These are phyloP conservation scores for Xylogone sp. DNA, from an alignment of 2,329 filamentous ascomycete genomes.

Conservation along the genomic window DNA sequence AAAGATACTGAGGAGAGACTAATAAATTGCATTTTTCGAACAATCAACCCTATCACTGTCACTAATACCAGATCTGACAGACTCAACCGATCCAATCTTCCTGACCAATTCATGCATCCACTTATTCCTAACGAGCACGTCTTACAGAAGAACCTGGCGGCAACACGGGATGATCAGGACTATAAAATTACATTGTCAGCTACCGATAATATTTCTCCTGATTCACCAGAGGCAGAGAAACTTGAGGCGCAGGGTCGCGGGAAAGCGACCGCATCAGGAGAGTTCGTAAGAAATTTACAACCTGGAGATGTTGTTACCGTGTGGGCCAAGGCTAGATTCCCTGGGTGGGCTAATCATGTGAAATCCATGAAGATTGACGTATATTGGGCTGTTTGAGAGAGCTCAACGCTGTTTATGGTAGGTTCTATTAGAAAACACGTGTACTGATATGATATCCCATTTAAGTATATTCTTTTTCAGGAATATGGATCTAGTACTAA, in stretches of 20 bases:
- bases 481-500: too few relatives aligned
- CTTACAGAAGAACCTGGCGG: constrained; percentile 42
- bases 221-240: constrained; percentile 35
- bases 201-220: constrained; percentile 42
- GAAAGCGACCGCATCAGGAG: constrained; percentile 44
- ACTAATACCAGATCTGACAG: not conserved
- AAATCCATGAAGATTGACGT: constrained; percentile 50
- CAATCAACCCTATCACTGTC: constrained; percentile 28
- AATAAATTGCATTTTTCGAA: constrained; percentile 31
- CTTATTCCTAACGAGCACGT: constrained; percentile 30
- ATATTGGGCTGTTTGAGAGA: constrained; percentile 57
- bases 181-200: constrained; percentile 52
- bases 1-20: not conserved
- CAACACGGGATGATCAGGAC: constrained; percentile 35
- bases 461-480: too few relatives aligned
- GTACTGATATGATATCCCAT: too few relatives aligned
- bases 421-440: too few relatives aligned
- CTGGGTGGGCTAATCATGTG: constrained; percentile 50
- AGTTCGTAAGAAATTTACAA: constrained; percentile 51
- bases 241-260: constrained; percentile 44
- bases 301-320: constrained; percentile 59
- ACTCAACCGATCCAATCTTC: too few relatives aligned
- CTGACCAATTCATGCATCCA: constrained; percentile 32
- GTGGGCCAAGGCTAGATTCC: constrained; percentile 57
- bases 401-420: too few relatives aligned